Evolutionary conservation across 352 stramenopile genomes (phyloP).

Genomic region (Phytopythium aichiense): DNA sequence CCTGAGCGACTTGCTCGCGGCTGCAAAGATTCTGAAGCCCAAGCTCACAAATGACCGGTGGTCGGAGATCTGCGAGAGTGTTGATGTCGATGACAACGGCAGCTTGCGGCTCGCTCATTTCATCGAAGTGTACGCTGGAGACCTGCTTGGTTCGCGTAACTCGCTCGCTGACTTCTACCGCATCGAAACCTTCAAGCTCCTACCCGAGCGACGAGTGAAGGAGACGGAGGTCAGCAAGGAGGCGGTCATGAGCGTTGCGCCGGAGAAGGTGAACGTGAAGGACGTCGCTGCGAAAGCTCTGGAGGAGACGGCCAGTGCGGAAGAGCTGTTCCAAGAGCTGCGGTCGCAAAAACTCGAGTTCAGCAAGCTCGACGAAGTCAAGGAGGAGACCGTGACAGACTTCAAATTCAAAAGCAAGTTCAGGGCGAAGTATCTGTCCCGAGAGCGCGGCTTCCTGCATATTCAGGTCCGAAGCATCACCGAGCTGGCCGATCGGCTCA

Average conservation of each 20-base stretch:
- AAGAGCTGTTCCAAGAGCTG: slow-evolving; percentile 49
- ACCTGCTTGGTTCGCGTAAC: slow-evolving; percentile 34
- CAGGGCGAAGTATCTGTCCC: slow-evolving; percentile 21
- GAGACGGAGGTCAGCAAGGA: slow-evolving; percentile 33
- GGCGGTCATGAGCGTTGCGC: slow-evolving; percentile 36
- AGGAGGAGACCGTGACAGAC: slow-evolving; percentile 14
- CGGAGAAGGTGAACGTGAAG: slow-evolving; percentile 48
- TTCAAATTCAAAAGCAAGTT: slow-evolving; percentile 30
- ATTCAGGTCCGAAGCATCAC: slow-evolving; percentile 36
- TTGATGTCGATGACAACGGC: slow-evolving; percentile 25
- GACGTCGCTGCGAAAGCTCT: slow-evolving; percentile 37
- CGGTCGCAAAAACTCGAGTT: slow-evolving; percentile 37
- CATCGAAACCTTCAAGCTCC: slow-evolving; percentile 55
- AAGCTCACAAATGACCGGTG: slow-evolving; percentile 44
- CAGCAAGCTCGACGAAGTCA: slow-evolving; percentile 39
- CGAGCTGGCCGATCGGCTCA: slow-evolving; percentile 30
- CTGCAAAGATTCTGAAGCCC: slow-evolving; percentile 28
- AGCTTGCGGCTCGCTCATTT: slow-evolving; percentile 33
- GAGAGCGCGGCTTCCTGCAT: slow-evolving; percentile 31
- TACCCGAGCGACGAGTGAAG: slow-evolving; percentile 31
- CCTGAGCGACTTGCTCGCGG: slow-evolving; percentile 31
- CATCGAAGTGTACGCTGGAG: slow-evolving; percentile 34
- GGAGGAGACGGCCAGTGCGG: slow-evolving; percentile 33
- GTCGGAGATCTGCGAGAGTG: slow-evolving; percentile 32
- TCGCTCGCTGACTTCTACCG: slow-evolving; percentile 46